Percentiles rank a stretch among this genome's conserved stretches.
Conservation (phyloP, 139 green algal species). For the Chlamydomonas sp. region DNA sequence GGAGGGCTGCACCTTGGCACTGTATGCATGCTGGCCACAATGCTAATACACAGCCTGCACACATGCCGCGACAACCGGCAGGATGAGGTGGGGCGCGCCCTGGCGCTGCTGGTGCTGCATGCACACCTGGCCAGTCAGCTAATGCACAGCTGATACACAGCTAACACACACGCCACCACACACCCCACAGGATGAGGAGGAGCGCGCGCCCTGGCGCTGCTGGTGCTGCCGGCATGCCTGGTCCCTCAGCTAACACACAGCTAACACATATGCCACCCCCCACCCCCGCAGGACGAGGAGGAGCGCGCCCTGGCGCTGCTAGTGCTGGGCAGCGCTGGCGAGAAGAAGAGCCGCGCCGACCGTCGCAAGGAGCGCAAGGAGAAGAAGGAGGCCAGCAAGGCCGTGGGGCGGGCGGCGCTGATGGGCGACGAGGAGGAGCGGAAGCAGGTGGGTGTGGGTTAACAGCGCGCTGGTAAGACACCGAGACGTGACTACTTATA, state of each 20-base stretch:
- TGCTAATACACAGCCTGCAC: too few relatives aligned
- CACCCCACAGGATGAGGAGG: slow-evolving; percentile 88
- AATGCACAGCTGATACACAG: not conserved
- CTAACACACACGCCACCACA: slow-evolving; percentile 1
- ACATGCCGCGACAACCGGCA: too few relatives aligned
- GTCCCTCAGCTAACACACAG: too few relatives aligned
- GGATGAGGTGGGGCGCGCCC: too few relatives aligned
- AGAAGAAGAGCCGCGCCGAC: slow-evolving; percentile 73
- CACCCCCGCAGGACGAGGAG: slow-evolving; percentile 85
- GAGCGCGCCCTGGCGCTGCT: slow-evolving; percentile 79
- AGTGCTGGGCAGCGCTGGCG: slow-evolving; percentile 55
- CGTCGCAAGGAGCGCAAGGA: slow-evolving; percentile 76
- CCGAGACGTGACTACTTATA: too few relatives aligned
- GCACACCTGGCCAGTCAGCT: too few relatives aligned
- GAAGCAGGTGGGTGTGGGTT: slow-evolving; percentile 2
- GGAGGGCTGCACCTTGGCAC: too few relatives aligned
- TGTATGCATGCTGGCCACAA: too few relatives aligned
- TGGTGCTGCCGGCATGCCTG: slow-evolving; percentile 8
- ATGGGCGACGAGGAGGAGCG: slow-evolving; percentile 18
- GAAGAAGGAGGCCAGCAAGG: slow-evolving; percentile 50
- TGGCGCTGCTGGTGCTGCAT: too few relatives aligned
- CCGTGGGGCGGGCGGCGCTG: not conserved
- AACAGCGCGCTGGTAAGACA: too few relatives aligned
- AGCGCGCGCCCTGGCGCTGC: slow-evolving; percentile 78
- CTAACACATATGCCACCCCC: not conserved